phyloP scores from a whole-genome alignment of 2,329 filamentous ascomycete species.

The Cercospora sojina region DNA sequence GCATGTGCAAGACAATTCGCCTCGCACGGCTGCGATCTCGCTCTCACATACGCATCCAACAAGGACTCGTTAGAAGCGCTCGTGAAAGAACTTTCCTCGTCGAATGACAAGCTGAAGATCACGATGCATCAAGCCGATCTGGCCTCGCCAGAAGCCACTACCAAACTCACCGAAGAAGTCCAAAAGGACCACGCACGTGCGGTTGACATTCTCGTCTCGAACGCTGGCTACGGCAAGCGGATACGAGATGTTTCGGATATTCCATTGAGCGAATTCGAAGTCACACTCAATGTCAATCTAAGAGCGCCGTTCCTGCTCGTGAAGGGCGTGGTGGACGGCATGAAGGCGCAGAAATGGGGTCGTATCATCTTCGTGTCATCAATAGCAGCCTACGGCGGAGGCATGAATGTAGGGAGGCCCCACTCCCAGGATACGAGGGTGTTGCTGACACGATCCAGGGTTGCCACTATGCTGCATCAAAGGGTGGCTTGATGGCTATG shows the following conservation, averaged over 20 bases:
- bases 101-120: slow-evolving; percentile 42
- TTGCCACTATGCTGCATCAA: slow-evolving; percentile 33
- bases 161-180: slow-evolving; percentile 56
- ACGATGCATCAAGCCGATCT: slow-evolving; percentile 61
- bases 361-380: slow-evolving; percentile 64
- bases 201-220: slow-evolving; percentile 64
- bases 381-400: slow-evolving; percentile 62
- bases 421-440: not conserved
- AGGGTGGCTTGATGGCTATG: slow-evolving; percentile 56
- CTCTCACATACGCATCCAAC: slow-evolving; percentile 59
- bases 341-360: slow-evolving; percentile 61
- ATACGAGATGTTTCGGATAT: slow-evolving; percentile 56
- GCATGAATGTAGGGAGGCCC: slow-evolving; percentile 59
- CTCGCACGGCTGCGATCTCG: slow-evolving; percentile 53
- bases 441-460: slow-evolving; percentile 18
- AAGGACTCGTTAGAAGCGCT: slow-evolving; percentile 48
- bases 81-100: slow-evolving; percentile 29
- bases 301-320: slow-evolving; percentile 62
- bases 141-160: slow-evolving; percentile 53
- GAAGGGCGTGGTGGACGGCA: slow-evolving; percentile 60
- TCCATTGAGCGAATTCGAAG: slow-evolving; percentile 62
- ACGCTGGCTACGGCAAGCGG: slow-evolving; percentile 66
- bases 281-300: slow-evolving; percentile 62
- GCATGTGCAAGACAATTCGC: slow-evolving; percentile 58
- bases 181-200: slow-evolving; percentile 52